Base-by-base conservation (phyloP, 2,329 filamentous ascomycete genomes). In the Thelonectria blattea region DNA sequence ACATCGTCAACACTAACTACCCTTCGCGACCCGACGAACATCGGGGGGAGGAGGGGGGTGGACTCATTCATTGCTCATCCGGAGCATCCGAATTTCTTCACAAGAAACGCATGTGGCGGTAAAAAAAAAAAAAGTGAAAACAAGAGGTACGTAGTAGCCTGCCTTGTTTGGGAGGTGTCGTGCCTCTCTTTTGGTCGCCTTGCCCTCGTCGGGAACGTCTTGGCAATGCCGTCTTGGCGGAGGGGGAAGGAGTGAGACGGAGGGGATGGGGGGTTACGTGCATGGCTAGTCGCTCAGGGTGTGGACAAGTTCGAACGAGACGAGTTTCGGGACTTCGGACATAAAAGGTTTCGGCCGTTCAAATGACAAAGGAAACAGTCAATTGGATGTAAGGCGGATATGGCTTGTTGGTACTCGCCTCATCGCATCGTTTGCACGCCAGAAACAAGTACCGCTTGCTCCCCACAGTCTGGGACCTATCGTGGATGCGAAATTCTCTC, bases 71-170 rank as follows among this genome's bases (percentile, higher is more conserved):
- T 24, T 24, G 22, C 22, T 24, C 22, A 64, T 64, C 69, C 69
- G 68, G 65, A 37, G 64, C 64, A 69, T 72, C 70, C 71, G 70
- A 70, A 68, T 71, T 66, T 61, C 68, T 69, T 71, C 66, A 65
- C 22, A 30, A 17, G 11, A 64, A 24, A 58, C 54, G 27, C 27
- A 7, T 7, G 27, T 30, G 27, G 27, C 27, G 27, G 27, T 30
- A 4, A 30, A 55, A 53, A 61, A 51, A 24, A 58, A 53, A 61
- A 51, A 4, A 30, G 54, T 50, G 58, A 51, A 24, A 58, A 53
- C 58, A 51, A 57, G 46, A 61, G 55, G n/a, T 22, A 58, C n/a
- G 41, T 18, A 39, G 43, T 22, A 30, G 27, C 27, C 27, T 46
- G 32, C 17, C 43, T 43, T 43, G 43, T 45, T 49, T 32, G 37